Evolutionary conservation across 768 basidiomycete species (phyloP).

Genomic region (Suillus luteus): DNA sequence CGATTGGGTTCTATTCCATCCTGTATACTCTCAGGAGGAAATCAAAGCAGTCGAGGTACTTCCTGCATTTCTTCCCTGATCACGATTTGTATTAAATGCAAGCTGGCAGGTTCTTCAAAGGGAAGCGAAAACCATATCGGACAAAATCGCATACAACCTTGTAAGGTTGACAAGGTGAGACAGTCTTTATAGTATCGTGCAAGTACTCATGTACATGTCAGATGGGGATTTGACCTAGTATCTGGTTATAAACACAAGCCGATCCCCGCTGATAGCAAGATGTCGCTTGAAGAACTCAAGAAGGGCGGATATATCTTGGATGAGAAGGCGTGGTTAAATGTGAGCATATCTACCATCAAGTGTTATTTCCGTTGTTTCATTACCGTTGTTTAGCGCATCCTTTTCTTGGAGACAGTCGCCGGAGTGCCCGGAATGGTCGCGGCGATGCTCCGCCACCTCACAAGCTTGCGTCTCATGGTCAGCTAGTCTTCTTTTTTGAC

Average conservation of each 20-base stretch:
- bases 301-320: conserved; percentile 73
- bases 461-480: conserved; percentile 87
- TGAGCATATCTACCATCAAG: conserved; percentile 34
- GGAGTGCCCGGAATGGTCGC: conserved; percentile 98
- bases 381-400: conserved; percentile 42
- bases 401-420: conserved; percentile 86
- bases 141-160: conserved; percentile 70
- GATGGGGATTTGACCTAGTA: conserved; percentile 78
- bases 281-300: conserved; percentile 74
- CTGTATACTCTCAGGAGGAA: conserved; percentile 81
- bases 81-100: conserved; percentile 12
- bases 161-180: conserved; percentile 56
- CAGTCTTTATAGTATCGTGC: conserved; percentile 12
- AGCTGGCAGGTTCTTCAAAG: conserved; percentile 64
- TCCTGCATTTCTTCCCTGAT: conserved; percentile 10
- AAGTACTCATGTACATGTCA: conserved; percentile 21
- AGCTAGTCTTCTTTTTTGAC: conserved; percentile 23
- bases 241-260: conserved; percentile 82
- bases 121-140: conserved; percentile 62
- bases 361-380: conserved; percentile 32
- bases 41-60: conserved; percentile 70
- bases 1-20: conserved; percentile 93
- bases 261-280: conserved; percentile 58
- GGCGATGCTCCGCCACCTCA: conserved; percentile 83
- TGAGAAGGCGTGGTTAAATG: conserved; percentile 76